A percentile compares a stretch with the other conserved stretches of the same genome.
Conservation (phyloP, 2,329 filamentous ascomycete species). For the Hypoxylon sp. region DNA sequence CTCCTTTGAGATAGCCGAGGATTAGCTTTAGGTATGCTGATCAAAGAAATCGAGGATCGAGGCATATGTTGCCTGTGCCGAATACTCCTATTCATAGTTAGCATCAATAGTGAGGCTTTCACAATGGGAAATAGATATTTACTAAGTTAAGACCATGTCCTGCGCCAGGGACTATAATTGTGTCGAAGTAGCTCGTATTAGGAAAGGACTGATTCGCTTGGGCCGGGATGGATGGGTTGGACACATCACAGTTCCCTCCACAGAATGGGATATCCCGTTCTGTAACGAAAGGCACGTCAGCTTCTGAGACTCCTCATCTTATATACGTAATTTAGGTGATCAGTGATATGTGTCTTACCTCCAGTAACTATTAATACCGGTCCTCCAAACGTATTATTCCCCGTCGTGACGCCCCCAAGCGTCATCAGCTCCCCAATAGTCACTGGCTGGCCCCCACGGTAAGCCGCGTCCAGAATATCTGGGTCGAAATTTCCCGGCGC, state of each 20-base stretch:
- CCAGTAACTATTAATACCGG: constrained; percentile 74
- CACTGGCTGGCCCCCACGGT: constrained; percentile 68
- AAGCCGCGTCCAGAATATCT: constrained; percentile 63
- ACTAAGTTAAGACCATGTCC: constrained; percentile 68
- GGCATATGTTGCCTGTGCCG: constrained; percentile 54
- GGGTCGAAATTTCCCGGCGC: constrained; percentile 69
- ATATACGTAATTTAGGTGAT: not conserved
- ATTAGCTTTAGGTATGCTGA: constrained; percentile 34
- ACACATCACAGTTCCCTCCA: constrained; percentile 70
- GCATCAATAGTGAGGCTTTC: not conserved
- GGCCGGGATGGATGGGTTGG: constrained; percentile 60
- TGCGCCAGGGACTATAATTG: constrained; percentile 68
- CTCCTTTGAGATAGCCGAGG: not conserved
- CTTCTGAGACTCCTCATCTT: not conserved
- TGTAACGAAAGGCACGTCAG: constrained; percentile 40
- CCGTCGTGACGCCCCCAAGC: constrained; percentile 59
- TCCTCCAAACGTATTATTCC: constrained; percentile 62
- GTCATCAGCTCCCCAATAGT: constrained; percentile 73
- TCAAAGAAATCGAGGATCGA: constrained; percentile 59
- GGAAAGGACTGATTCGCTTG: constrained; percentile 60
- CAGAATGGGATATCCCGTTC: constrained; percentile 71
- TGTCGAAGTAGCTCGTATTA: constrained; percentile 64
- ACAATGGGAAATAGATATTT: constrained; percentile 7
- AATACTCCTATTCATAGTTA: constrained; percentile 49
- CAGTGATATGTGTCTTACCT: constrained; percentile 18